These are phyloP conservation scores for Solanum acaule DNA, from an alignment of 257 asterid species.

Conservation along the genomic window DNA sequence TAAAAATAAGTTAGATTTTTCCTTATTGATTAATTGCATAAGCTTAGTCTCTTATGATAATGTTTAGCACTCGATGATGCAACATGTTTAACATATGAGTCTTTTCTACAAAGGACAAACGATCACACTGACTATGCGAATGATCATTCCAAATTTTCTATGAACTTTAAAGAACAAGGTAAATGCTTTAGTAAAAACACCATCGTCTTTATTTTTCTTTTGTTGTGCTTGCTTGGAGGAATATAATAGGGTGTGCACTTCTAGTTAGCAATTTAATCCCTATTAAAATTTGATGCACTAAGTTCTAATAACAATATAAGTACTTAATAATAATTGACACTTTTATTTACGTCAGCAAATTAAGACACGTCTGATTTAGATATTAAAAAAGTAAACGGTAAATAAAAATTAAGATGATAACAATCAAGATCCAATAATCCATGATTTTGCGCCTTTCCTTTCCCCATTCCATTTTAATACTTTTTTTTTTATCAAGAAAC, in stretches of 20 bases:
- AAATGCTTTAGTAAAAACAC: rapidly evolving
- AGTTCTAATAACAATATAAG: too few species aligned
- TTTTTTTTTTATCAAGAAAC: neutral
- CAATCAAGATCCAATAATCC: rapidly evolving
- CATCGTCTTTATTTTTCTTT: neutral
- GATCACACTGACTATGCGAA: neutral
- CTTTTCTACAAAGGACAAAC: neutral
- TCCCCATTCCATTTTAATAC: neutral
- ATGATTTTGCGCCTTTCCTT: neutral
- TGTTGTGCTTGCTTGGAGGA: neutral
- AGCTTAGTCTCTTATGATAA: neutral
- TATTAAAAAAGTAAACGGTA: neutral
- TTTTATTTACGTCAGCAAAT: neutral
- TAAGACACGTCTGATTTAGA: too few species aligned
- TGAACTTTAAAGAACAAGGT: too few species aligned
- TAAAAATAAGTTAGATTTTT: neutral
- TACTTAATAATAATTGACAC: neutral
- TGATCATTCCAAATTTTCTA: rapidly evolving
- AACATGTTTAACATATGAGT: neutral
- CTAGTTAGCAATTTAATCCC: too few species aligned
- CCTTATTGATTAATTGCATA: neutral
- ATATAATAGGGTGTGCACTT: too few species aligned
- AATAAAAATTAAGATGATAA: too few species aligned
- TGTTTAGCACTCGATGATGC: neutral
- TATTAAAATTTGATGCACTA: neutral